A percentile compares a stretch with the other conserved stretches of the same genome.
These are phyloP conservation scores for Phytophthora vignae DNA, from an alignment of 352 stramenopile species.

Conservation along the genomic window DNA sequence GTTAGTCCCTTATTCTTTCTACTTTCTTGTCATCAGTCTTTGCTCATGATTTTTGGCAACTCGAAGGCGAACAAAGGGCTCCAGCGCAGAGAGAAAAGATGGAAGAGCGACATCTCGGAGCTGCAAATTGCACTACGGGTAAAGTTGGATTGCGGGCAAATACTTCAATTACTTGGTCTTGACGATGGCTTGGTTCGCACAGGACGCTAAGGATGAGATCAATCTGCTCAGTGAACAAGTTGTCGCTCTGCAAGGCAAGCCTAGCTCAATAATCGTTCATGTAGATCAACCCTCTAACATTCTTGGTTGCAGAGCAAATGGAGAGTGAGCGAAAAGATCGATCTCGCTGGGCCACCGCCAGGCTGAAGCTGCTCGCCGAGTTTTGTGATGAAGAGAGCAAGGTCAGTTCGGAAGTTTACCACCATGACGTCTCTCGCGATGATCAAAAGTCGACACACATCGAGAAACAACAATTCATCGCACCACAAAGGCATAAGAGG, in stretches of 20 bases:
- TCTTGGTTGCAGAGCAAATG: constrained; percentile 57
- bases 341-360: constrained; percentile 69
- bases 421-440: constrained; percentile 13
- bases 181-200: background rate
- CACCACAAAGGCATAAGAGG: constrained; percentile 6
- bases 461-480: background rate
- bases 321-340: constrained; percentile 69
- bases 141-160: constrained; percentile 2
- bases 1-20: constrained; percentile 25
- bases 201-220: constrained; percentile 71
- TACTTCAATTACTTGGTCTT: background rate
- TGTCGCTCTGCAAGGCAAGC: constrained; percentile 53
- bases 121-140: constrained; percentile 62
- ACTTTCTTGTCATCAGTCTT: background rate
- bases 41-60: background rate
- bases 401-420: constrained; percentile 46
- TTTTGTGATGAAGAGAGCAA: constrained; percentile 89
- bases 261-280: background rate
- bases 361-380: constrained; percentile 76
- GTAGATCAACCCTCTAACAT: background rate
- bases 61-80: constrained; percentile 55
- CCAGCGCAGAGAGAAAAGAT: constrained; percentile 53
- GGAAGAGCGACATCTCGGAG: constrained; percentile 62
- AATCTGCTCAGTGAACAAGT: constrained; percentile 62
- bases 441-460: constrained; percentile 6